These are phyloP conservation scores for Starmerella cellae DNA, from an alignment of 805 yeast genomes.

Conservation along the genomic window DNA sequence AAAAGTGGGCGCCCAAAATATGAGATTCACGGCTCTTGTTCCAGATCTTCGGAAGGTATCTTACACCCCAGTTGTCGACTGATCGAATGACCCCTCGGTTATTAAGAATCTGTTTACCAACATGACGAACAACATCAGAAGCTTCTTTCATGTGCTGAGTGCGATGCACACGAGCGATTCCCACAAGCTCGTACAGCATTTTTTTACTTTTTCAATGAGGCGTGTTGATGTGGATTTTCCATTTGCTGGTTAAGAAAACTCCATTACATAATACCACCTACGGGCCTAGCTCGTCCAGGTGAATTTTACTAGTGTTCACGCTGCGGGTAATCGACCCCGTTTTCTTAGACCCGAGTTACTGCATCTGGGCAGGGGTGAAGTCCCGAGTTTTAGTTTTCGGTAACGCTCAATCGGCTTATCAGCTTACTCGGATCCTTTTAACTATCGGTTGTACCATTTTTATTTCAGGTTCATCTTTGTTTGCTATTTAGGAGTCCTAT, in stretches of 20 bases:
- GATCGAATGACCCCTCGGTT: conserved; percentile 92
- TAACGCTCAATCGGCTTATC: too few relatives aligned
- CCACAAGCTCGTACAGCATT: conserved; percentile 84
- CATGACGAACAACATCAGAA: conserved; percentile 48
- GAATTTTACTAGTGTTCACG: too few relatives aligned
- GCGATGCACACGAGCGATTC: conserved; percentile 66
- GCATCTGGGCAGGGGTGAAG: too few relatives aligned
- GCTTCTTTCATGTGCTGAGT: conserved; percentile 44
- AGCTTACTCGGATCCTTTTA: too few relatives aligned
- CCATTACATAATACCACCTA: background rate
- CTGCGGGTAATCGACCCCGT: too few relatives aligned
- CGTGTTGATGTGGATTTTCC: background rate
- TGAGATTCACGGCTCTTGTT: conserved; percentile 78
- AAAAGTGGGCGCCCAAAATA: conserved; percentile 79
- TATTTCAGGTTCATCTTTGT: too few relatives aligned
- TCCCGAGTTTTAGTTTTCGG: too few relatives aligned
- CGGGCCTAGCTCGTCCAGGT: background rate
- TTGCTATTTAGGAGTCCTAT: too few relatives aligned
- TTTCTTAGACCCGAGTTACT: too few relatives aligned
- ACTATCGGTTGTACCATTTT: too few relatives aligned
- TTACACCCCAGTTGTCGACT: conserved; percentile 64
- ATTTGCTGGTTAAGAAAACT: background rate
- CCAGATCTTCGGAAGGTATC: conserved; percentile 65
- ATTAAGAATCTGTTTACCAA: conserved; percentile 68
- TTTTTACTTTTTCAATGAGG: too few relatives aligned